These are phyloP conservation scores for Penicillium sclerotiorum DNA, from an alignment of 2,329 filamentous ascomycete genomes.

Conservation along the genomic window DNA sequence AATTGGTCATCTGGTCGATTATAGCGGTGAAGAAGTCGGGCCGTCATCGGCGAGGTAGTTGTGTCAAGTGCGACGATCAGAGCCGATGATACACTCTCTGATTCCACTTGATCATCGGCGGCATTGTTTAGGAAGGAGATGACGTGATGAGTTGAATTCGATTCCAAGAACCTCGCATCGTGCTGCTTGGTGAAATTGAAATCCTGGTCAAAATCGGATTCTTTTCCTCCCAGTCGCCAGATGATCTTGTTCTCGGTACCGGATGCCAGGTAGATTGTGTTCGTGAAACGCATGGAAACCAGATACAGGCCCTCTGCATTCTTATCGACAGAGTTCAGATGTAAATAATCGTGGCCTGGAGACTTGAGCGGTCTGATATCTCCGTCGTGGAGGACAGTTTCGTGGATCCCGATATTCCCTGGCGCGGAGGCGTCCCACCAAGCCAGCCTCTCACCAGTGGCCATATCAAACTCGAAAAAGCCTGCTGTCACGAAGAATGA, in stretches of 20 bases:
- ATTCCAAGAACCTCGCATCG: slow-evolving; percentile 25
- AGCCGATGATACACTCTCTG: slow-evolving; percentile 5
- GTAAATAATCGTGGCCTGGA: slow-evolving; percentile 10
- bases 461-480: slow-evolving; percentile 9
- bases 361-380: background rate
- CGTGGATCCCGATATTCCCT: background rate
- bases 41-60: slow-evolving; percentile 6
- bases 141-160: slow-evolving; percentile 22
- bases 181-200: slow-evolving; percentile 30
- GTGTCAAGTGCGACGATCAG: slow-evolving; percentile 6
- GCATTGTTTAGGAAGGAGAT: slow-evolving; percentile 33
- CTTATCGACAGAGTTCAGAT: slow-evolving; percentile 32
- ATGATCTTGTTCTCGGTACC: slow-evolving; percentile 27
- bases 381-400: background rate
- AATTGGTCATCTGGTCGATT: slow-evolving; percentile 9
- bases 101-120: background rate
- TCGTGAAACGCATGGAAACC: slow-evolving; percentile 27
- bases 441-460: background rate
- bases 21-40: slow-evolving; percentile 8
- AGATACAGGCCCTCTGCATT: slow-evolving; percentile 30
- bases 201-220: slow-evolving; percentile 20
- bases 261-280: slow-evolving; percentile 30
- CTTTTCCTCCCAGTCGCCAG: slow-evolving; percentile 30
- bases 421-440: background rate
- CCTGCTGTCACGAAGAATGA: background rate